phyloP scores from a whole-genome alignment of 1,284 basidiomycete genomes.

The Xerocomus cyaneibrunnescens region DNA sequence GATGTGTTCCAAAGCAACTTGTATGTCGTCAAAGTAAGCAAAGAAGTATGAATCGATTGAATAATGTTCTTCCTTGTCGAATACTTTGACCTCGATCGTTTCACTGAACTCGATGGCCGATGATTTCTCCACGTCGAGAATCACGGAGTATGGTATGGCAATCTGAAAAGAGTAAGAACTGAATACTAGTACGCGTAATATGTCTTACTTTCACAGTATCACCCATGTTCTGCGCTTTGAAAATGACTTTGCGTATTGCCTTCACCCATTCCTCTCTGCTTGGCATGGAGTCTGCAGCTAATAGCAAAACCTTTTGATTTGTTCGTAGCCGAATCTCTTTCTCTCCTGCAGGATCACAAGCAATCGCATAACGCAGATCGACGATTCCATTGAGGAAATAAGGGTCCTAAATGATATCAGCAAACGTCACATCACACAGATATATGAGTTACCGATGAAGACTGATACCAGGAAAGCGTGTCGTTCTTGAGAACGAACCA shows the following conservation, averaged over 20 bases:
- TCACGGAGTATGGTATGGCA: constrained; percentile 88
- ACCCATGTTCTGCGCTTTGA: constrained; percentile 94
- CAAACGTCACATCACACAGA: constrained; percentile 7
- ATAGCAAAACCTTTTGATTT: constrained; percentile 69
- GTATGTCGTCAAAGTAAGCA: constrained; percentile 85
- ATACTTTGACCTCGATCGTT: constrained; percentile 89
- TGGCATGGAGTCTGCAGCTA: constrained; percentile 77
- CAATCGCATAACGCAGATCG: constrained; percentile 88
- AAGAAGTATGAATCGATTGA: constrained; percentile 91
- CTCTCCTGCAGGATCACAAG: constrained; percentile 76
- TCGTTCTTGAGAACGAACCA: constrained; percentile 96
- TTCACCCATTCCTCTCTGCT: constrained; percentile 94
- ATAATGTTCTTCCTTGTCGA: constrained; percentile 78
- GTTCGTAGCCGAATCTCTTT: constrained; percentile 79
- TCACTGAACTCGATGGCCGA: constrained; percentile 92
- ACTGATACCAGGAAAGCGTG: constrained; percentile 92
- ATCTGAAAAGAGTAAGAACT: constrained; percentile 53
- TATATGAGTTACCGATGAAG: constrained; percentile 63
- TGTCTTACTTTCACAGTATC: constrained; percentile 82
- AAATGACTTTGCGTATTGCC: constrained; percentile 86
- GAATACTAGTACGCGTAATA: not conserved
- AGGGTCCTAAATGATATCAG: constrained; percentile 62
- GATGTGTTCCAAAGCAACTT: constrained; percentile 75
- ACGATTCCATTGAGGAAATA: constrained; percentile 97
- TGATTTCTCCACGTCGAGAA: constrained; percentile 87